Evolutionary conservation across 192 early-diverging fungal genomes (phyloP).

Genomic region (Backusella circina): DNA sequence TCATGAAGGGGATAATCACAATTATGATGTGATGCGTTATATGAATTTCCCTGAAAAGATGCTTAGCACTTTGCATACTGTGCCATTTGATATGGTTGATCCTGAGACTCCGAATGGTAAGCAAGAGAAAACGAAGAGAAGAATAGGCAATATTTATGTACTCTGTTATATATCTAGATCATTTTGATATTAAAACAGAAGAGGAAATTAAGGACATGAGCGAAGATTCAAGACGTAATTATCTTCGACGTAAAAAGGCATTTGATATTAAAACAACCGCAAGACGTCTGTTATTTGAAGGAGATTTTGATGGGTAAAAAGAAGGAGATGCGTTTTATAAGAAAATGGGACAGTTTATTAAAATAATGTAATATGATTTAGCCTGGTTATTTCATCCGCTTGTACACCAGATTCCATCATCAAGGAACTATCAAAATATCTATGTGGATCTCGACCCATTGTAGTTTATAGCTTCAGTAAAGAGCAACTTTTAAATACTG

Average conservation of each 20-base stretch:
- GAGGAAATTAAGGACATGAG: conserved; percentile 9
- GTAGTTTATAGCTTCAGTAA: conserved; percentile 77
- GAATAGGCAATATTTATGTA: background rate
- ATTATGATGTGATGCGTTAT: conserved; percentile 71
- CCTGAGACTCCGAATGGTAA: conserved; percentile 54
- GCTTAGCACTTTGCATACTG: conserved; percentile 50
- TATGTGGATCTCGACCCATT: conserved; percentile 83
- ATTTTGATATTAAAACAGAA: background rate
- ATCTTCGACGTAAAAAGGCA: conserved; percentile 50
- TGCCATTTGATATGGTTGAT: conserved; percentile 72
- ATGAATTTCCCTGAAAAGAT: conserved; percentile 66
- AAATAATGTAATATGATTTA: conserved; percentile 8
- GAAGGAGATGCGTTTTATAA: background rate
- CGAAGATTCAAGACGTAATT: conserved; percentile 41
- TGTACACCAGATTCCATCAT: conserved; percentile 74
- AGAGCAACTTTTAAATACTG: conserved; percentile 61
- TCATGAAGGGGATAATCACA: conserved; percentile 70
- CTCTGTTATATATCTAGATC: conserved; percentile 2
- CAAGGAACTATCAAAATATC: conserved; percentile 60
- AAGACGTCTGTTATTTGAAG: conserved; percentile 48
- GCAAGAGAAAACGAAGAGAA: background rate
- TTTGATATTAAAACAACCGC: conserved; percentile 47
- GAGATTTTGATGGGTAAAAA: conserved; percentile 63
- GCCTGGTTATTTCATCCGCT: conserved; percentile 77
- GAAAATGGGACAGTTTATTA: background rate